These are phyloP conservation scores for Lactifluus piperatus DNA, from an alignment of 768 basidiomycete species.

Conservation along the genomic window DNA sequence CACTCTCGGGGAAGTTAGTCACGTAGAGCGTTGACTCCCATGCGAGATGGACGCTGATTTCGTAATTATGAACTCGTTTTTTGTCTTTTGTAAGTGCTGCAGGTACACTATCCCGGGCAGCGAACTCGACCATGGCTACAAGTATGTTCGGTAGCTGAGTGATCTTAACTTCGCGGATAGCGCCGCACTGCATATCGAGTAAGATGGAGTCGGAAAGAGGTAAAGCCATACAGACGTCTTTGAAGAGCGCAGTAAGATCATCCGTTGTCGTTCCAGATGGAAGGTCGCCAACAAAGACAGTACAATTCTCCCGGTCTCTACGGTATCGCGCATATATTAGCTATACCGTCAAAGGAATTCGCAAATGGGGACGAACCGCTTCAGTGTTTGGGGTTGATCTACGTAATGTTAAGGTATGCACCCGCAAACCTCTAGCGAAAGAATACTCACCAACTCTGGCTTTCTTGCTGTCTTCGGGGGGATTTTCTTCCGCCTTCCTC, in stretches of 20 bases:
- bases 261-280: conserved; percentile 47
- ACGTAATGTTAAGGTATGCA: conserved; percentile 24
- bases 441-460: conserved; percentile 45
- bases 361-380: conserved; percentile 39
- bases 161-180: conserved; percentile 76
- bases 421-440: background rate
- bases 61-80: conserved; percentile 67
- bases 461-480: conserved; percentile 46
- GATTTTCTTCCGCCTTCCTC: conserved; percentile 51
- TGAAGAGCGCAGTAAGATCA: conserved; percentile 68
- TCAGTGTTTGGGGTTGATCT: conserved; percentile 39
- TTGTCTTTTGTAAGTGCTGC: conserved; percentile 92
- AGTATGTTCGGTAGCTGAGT: conserved; percentile 46
- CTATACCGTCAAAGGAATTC: background rate
- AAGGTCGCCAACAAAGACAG: conserved; percentile 78
- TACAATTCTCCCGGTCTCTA: conserved; percentile 93
- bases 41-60: conserved; percentile 79
- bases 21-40: conserved; percentile 94
- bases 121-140: conserved; percentile 88
- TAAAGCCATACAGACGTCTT: conserved; percentile 51
- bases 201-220: conserved; percentile 15
- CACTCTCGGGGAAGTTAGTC: conserved; percentile 86
- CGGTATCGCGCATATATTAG: background rate
- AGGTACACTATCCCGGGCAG: conserved; percentile 71
- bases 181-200: conserved; percentile 59